A percentile compares a stretch with the other conserved stretches of the same genome.
Evolutionary conservation across 1,139 yeast genomes (phyloP).

Genomic region (Kurtzmaniella quercitrusa): DNA sequence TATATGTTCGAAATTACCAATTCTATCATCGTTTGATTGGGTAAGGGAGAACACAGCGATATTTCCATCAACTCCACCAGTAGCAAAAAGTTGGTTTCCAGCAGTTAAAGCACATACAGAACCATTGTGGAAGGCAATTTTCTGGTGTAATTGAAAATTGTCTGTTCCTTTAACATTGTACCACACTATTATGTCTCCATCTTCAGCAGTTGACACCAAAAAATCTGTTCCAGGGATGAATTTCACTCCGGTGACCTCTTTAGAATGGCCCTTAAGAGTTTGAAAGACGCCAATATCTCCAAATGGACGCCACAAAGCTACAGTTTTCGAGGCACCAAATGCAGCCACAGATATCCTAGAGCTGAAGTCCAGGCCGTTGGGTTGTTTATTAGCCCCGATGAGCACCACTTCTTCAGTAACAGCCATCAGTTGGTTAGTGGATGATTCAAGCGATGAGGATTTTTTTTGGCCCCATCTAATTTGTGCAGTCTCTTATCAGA

Average conservation of each 20-base stretch:
- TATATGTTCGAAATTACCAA: constrained; percentile 18
- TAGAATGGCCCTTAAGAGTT: constrained; percentile 57
- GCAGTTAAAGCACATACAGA: constrained; percentile 49
- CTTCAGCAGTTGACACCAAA: constrained; percentile 66
- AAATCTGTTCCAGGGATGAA: constrained; percentile 46
- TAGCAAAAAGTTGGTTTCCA: constrained; percentile 35
- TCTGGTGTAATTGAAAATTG: constrained; percentile 25
- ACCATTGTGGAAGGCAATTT: constrained; percentile 34
- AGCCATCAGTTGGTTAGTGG: not conserved
- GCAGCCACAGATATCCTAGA: constrained; percentile 46
- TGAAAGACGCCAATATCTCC: constrained; percentile 42
- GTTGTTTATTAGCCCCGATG: constrained; percentile 76
- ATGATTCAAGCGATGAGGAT: not conserved
- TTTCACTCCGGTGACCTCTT: constrained; percentile 54
- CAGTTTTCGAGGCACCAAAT: constrained; percentile 69
- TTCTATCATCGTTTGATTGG: constrained; percentile 7
- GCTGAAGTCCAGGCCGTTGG: constrained; percentile 60
- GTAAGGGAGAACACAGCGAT: constrained; percentile 47
- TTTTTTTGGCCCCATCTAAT: not conserved
- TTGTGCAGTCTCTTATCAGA: not conserved
- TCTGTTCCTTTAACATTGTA: constrained; percentile 13
- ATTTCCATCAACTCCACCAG: constrained; percentile 67
- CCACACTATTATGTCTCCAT: constrained; percentile 63
- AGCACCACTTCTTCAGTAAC: constrained; percentile 53
- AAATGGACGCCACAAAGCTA: constrained; percentile 73